Conservation (phyloP, 2,329 filamentous ascomycete species). For the Colletotrichum sp. region DNA sequence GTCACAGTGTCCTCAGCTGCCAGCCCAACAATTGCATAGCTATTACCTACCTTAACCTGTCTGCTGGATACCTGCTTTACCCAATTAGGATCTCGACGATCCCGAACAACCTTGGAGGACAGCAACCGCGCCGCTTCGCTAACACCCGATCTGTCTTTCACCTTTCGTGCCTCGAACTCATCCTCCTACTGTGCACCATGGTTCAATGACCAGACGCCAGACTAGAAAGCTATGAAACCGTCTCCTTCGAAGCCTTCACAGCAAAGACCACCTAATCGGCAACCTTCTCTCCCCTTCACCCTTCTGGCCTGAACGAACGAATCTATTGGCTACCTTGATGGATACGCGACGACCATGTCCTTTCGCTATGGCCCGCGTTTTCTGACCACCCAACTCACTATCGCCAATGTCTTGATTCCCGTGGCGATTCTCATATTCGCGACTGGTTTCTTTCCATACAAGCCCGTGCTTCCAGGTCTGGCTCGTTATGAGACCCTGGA, state of each 20-base stretch:
- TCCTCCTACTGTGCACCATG: background rate
- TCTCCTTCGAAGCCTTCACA: background rate
- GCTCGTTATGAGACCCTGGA: conserved; percentile 68
- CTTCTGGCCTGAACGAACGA: background rate
- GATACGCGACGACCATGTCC: conserved; percentile 13
- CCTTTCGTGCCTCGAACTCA: background rate
- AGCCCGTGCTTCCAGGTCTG: conserved; percentile 86
- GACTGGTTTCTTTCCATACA: conserved; percentile 96
- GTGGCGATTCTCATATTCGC: conserved; percentile 79
- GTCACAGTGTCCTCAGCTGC: conserved; percentile 16
- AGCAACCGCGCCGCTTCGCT: conserved; percentile 1
- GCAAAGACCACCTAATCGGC: background rate
- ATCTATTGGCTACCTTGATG: conserved; percentile 16
- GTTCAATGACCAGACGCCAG: background rate
- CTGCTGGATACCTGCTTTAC: background rate
- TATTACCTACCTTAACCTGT: background rate
- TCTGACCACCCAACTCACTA: conserved; percentile 48
- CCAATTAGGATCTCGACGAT: background rate
- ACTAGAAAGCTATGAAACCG: background rate
- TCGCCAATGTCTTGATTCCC: conserved; percentile 80
- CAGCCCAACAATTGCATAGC: background rate
- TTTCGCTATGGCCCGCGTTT: conserved; percentile 3
- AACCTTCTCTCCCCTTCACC: background rate
- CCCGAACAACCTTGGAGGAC: background rate
- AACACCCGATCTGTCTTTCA: background rate